Evolutionary conservation across 331 rosid genomes (phyloP), one percentile per base, ranked within the genome.

Genomic region (Acacia concinna): DNA sequence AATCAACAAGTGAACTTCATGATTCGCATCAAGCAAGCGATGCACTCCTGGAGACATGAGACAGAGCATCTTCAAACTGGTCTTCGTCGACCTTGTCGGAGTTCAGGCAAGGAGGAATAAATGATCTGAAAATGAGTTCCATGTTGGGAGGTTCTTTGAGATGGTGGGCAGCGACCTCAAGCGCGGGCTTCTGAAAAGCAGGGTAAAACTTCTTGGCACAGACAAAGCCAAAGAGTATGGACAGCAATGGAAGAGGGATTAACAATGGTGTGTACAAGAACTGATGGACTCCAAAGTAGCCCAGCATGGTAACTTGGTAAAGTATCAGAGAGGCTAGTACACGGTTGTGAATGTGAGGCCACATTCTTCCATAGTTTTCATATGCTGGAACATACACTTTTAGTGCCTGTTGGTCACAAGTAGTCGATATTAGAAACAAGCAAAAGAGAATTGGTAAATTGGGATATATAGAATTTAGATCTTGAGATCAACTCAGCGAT

Each of bases 331-430:
- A 15, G 46, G 98, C 98, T 4, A 96, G 68, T 44, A 93, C 64
- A 10, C 98, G 90, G 60, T 64, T 37, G 73, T 75, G 69, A 40
- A 96, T 75, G 92, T 96, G 98, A 0, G 97, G 99, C 99, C 99
- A 91, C 86, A 96, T 81, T 84, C 89, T 93, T 83, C 99, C 99
- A 44, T 91, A 74, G 69, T 92, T 90, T 81, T 93, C 99, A 37
- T 84, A 96, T 2, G 92, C 20, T 43, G 99, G 98, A 78, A 91
- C 93, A 25, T 93, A 85, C 8, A 96, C 99, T 81, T 91, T 96
- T 30, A 96, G 88, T 41, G 90, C 97, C 97, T 96, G 92, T 75
- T 51, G 15, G 8, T 82, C 20, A 78, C 74, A 66, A 74, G n/a
- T 62, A 32, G 54, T 23, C 31, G 23, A 23, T 21, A 21, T n/a